These are phyloP conservation scores for Apostasia shenzhenica DNA, from an alignment of 106 monocot genomes.

Conservation along the genomic window DNA sequence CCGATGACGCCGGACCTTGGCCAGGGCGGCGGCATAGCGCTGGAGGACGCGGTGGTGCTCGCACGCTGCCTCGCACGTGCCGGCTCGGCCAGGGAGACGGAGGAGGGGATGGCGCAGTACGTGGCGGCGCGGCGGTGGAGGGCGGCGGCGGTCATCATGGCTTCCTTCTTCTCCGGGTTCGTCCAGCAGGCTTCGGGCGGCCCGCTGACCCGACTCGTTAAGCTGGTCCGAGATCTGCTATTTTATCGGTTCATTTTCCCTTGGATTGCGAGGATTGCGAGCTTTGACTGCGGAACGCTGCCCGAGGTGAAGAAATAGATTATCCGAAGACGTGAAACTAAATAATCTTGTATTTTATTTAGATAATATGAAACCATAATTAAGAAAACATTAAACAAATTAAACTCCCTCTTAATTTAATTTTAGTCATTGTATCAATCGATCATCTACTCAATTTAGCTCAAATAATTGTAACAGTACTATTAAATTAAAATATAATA, in stretches of 20 bases:
- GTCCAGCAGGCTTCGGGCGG: conserved; percentile 28
- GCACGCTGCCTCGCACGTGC: conserved; percentile 10
- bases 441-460: no score
- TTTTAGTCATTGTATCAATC: no score
- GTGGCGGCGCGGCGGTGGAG: conserved; percentile 28
- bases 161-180: conserved; percentile 25
- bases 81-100: not conserved
- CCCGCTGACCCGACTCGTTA: conserved; percentile 1
- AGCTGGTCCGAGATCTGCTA: conserved; percentile 21
- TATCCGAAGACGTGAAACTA: no score
- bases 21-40: conserved; percentile 28
- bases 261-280: conserved; percentile 2
- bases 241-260: conserved; percentile 28
- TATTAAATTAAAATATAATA: no score
- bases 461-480: no score
- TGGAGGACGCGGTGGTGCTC: conserved; percentile 47
- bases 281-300: conserved; percentile 30
- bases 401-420: no score
- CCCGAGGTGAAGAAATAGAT: not conserved
- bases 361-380: no score
- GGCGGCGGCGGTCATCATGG: conserved; percentile 21
- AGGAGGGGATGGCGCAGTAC: conserved; percentile 7
- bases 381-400: no score
- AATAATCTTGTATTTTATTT: no score
- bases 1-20: conserved; percentile 42